Evolutionary conservation across 768 basidiomycete species (phyloP), one percentile per base, ranked within the genome.

Genomic region (Melanogaster broomeanus): DNA sequence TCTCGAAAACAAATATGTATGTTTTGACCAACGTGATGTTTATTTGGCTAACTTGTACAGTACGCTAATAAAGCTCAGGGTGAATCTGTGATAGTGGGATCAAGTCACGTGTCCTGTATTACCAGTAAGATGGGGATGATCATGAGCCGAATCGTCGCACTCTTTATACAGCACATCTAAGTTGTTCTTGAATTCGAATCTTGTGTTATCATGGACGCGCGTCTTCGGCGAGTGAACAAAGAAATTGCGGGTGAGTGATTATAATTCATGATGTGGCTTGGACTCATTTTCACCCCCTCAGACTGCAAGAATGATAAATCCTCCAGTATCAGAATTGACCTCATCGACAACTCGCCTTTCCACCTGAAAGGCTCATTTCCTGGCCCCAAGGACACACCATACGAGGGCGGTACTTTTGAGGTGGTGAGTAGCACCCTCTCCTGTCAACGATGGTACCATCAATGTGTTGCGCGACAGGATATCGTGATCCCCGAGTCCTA

Each of bases 231-330:
- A 66, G 89, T 97, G 22, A 93, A 92, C 72, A 97, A 96, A 74
- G 94, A 98, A 75, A 97, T 98, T 53, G 72, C 85, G 56, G 94
- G 91, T 86, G 43, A 55, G 78, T 56, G 35, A 22, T 31, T 2
- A 24, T 18, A 18, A n/a, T 42, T 12, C n/a, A 21, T 10, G 28
- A 6, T 9, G n/a, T 11, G 39, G 30, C 34, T 31, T 51, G 57
- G 22, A 63, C 52, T 45, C 51, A 55, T 24, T 34, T 10, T 27
- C n/a, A n/a, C n/a, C n/a, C 43, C 41, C 33, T 33, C 64, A 94
- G 93, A 96, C 72, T 94, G 92, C 80, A 92, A 94, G 78, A 94
- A 90, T 69, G 95, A 98, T 77, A 93, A 87, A 78, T 81, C 87
- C 16, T 93, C 93, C 24, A 83, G 83, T 51, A 92, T 98, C 72